Evolutionary conservation across 108 stramenopile genomes (phyloP), one percentile per base, ranked within the genome.

Genomic region (Cyclotella choctawhatcheeana): DNA sequence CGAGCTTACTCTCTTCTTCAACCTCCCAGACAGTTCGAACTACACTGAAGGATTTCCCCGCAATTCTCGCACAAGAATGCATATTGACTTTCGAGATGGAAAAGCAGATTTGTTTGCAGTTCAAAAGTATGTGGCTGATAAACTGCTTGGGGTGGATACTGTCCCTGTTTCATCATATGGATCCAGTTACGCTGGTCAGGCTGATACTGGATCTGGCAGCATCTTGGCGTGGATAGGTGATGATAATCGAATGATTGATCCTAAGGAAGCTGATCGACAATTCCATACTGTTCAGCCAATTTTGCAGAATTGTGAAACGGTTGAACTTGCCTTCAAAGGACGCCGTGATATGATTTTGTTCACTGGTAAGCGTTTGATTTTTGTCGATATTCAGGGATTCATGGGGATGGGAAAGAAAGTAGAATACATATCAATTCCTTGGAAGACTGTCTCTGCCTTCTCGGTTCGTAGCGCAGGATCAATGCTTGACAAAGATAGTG

Each of bases 271-370:
- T n/a, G 79, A 86, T 45, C 63, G 45, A 13, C 31, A 83, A 47
- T 82, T 81, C 55, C 75, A 81, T 51, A 33, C 64, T 5, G 71
- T 73, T 18, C 50, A 56, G 13, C 84, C 84, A 0, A 70, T 88
- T 22, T 58, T 90, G 0, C 81, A 84, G 53, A 69, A 55, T 0
- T 84, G 82, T 52, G 89, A 90, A 61, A 66, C 68, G n/a, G 82
- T 90, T 0, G 87, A 90, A 44, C 50, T 88, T 35, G 87, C 85
- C 22, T 90, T 88, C 47, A 74, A 67, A 51, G 86, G 86, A 12
- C 76, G 81, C 13, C 73, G 86, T 40, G 89, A 86, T 44, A 65
- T 87, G 47, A 67, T 85, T 10, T 44, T 89, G 34, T 76, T 86
- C 29, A 89, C 86, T n/a, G 76, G 74, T n/a, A 70, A 75, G 60